phyloP scores from a whole-genome alignment of 306 rosid species.

The Vigna reflexopilosa region DNA sequence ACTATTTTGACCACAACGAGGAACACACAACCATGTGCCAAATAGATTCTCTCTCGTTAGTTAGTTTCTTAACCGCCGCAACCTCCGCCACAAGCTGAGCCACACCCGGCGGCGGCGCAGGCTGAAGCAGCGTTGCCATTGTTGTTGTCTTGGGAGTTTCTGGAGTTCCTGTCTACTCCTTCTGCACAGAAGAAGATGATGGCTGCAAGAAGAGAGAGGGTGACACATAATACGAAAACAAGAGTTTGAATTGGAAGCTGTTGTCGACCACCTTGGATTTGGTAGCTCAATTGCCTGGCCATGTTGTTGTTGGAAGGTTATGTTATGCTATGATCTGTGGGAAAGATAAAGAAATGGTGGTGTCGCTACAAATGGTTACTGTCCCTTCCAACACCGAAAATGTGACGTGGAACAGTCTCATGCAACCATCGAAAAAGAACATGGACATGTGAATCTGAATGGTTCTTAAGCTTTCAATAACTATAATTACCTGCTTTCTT shows the following conservation, averaged over 20 bases:
- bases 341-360: slow-evolving; percentile 8
- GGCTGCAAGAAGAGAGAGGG: slow-evolving; percentile 53
- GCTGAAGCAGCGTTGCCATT: slow-evolving; percentile 48
- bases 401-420: slow-evolving; percentile 39
- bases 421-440: not conserved
- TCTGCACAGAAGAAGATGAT: slow-evolving; percentile 73
- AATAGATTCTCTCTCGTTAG: not conserved
- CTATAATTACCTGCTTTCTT: not conserved
- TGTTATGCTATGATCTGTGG: slow-evolving; percentile 18
- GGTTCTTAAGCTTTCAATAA: not conserved
- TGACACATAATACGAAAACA: slow-evolving; percentile 54
- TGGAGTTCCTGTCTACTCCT: slow-evolving; percentile 56
- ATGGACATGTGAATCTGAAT: not conserved
- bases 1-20: slow-evolving; percentile 19
- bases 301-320: slow-evolving; percentile 36
- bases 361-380: not conserved
- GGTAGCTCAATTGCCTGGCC: slow-evolving; percentile 58
- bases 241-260: slow-evolving; percentile 40
- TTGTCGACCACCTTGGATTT: slow-evolving; percentile 26
- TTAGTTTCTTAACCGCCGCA: slow-evolving; percentile 58
- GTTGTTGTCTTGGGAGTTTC: slow-evolving; percentile 42
- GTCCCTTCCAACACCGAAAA: slow-evolving; percentile 28
- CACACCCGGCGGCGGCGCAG: slow-evolving; percentile 52
- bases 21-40: slow-evolving; percentile 20
- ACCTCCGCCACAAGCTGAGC: slow-evolving; percentile 55